phyloP scores from a whole-genome alignment of 495 filamentous ascomycete species.

The Xylaria bambusicola region DNA sequence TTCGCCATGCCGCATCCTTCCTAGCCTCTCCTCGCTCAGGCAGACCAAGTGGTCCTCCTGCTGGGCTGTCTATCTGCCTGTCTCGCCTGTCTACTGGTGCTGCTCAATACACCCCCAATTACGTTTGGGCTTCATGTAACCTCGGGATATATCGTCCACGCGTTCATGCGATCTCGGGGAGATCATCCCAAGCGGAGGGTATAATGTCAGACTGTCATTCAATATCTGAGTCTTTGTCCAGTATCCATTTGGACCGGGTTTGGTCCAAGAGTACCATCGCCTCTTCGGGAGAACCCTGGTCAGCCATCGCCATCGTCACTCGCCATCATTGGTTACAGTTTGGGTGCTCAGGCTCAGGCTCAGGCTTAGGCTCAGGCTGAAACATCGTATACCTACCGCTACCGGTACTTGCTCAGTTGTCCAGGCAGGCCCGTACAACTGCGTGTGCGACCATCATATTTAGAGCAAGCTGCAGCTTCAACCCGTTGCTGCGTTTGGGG shows the following conservation, averaged over 20 bases:
- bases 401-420: not conserved
- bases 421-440: not conserved
- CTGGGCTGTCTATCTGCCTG: slow-evolving; percentile 6
- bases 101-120: too few relatives aligned
- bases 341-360: too few relatives aligned
- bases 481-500: slow-evolving; percentile 1
- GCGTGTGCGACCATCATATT: not conserved
- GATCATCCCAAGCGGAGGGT: not conserved
- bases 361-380: too few relatives aligned
- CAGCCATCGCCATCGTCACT: not conserved
- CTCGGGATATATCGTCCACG: not conserved
- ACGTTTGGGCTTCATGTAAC: not conserved
- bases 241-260: too few relatives aligned
- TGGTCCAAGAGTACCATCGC: not conserved
- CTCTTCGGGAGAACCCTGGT: slow-evolving; percentile 1
- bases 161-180: not conserved
- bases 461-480: not conserved
- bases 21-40: not conserved
- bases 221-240: not conserved
- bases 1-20: not conserved
- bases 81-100: not conserved
- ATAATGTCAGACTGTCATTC: not conserved
- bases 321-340: not conserved
- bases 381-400: slow-evolving; percentile 6
- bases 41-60: slow-evolving; percentile 4